phyloP scores from a whole-genome alignment of 768 basidiomycete species.

The Paxillus rubicundulus region DNA sequence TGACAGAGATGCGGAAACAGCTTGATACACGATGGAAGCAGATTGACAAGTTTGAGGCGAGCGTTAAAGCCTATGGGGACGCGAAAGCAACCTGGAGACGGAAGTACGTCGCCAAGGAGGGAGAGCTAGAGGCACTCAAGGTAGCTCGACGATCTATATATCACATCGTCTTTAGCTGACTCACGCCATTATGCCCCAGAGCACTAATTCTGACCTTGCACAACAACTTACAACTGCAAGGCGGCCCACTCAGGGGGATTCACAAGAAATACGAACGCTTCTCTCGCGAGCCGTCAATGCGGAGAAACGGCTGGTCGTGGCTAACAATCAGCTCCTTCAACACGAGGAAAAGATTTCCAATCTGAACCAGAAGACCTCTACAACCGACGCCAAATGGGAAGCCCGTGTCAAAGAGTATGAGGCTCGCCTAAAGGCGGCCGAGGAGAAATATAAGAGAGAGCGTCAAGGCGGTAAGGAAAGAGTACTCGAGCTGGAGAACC shows the following conservation, averaged over 20 bases:
- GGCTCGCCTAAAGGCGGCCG: conserved; percentile 70
- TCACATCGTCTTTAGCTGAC: background rate
- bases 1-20: conserved; percentile 79
- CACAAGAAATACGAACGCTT: conserved; percentile 69
- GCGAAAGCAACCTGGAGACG: conserved; percentile 81
- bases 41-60: conserved; percentile 87
- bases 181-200: conserved; percentile 37
- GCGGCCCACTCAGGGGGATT: conserved; percentile 56
- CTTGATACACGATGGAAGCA: conserved; percentile 88
- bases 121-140: conserved; percentile 87
- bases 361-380: conserved; percentile 67
- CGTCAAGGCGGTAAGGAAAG: conserved; percentile 92
- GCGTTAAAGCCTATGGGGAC: conserved; percentile 78
- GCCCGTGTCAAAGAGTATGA: conserved; percentile 94
- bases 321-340: conserved; percentile 78
- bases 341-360: conserved; percentile 82
- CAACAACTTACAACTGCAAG: conserved; percentile 63
- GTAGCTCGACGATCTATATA: conserved; percentile 37
- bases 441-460: conserved; percentile 91
- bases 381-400: conserved; percentile 89
- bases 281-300: conserved; percentile 76
- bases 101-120: conserved; percentile 78
- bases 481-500: conserved; percentile 64
- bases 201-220: conserved; percentile 70
- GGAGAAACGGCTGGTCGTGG: conserved; percentile 82